Conservation (phyloP, 805 yeast species). For the Metschnikowia similis region DNA sequence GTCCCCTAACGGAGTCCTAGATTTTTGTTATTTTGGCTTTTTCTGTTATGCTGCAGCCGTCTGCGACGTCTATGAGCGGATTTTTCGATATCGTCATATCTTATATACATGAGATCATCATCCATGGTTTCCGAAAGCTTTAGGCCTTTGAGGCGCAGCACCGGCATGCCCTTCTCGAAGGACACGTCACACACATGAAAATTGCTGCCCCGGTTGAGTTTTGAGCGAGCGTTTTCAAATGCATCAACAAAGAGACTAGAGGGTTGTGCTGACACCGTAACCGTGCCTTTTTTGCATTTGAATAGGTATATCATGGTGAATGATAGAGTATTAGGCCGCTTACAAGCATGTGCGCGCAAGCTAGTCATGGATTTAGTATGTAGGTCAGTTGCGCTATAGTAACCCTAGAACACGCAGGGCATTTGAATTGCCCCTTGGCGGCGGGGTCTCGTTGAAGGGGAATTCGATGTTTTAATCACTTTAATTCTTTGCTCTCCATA, state of each 20-base stretch:
- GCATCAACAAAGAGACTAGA: slow-evolving; percentile 41
- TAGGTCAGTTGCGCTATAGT: not conserved
- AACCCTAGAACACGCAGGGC: not conserved
- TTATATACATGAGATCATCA: slow-evolving; percentile 52
- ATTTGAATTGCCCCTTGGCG: not conserved
- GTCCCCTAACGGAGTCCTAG: no score
- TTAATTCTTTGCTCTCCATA: not conserved
- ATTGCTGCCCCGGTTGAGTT: slow-evolving; percentile 17
- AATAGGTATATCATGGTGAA: slow-evolving; percentile 51
- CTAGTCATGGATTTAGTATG: not conserved
- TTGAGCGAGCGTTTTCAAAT: slow-evolving; percentile 34
- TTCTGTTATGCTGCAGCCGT: no score
- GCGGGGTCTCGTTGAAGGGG: not conserved
- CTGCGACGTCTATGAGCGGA: no score
- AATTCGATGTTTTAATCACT: not conserved
- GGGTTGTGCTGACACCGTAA: slow-evolving; percentile 54
- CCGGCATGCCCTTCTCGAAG: slow-evolving; percentile 38
- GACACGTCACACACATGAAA: slow-evolving; percentile 43
- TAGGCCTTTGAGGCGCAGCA: slow-evolving; percentile 31
- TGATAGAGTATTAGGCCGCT: not conserved
- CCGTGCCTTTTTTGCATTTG: slow-evolving; percentile 80
- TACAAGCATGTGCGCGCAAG: not conserved
- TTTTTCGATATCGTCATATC: slow-evolving; percentile 20
- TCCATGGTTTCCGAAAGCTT: slow-evolving; percentile 43
- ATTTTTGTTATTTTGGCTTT: no score